Base-by-base conservation (phyloP, 805 yeast genomes). In the Metschnikowia cerradonensis region DNA sequence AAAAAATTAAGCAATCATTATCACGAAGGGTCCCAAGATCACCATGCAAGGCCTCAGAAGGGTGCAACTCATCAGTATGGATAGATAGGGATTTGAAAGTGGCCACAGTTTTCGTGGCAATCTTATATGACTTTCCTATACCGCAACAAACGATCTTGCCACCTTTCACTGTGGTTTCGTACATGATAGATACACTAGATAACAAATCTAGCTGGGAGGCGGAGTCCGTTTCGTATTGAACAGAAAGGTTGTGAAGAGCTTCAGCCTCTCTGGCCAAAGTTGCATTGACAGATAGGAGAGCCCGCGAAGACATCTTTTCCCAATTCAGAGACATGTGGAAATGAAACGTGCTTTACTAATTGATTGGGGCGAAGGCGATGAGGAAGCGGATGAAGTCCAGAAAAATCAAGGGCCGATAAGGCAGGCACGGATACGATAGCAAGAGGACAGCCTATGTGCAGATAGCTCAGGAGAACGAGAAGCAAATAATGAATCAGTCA, bases 1-100 rank as follows among this genome's bases (percentile, higher is more conserved):
- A 80, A 60, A 88, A 70, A 2, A 90, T 65, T 47, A 90, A 53
- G 32, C 80, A 70, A 55, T 86, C 88, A 15, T 76, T 76, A 23
- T 77, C 80, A 46, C 79, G 67, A 7, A 90, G 68, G 36, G 84
- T 67, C 2, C 97, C 97, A 58, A 90, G 75, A 65, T 90, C 97
- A 5, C 97, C 97, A 64, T 90, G 97, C 17, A 90, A 70, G 0
- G 96, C 96, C 53, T 90, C 97, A 3, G 88, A 71, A 0, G 97
- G 96, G 62, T 90, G 96, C 48, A 90, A 68, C 1, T 78, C 58
- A 0, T 82, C 79, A 0, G 96, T 75, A 47, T 81, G 83, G 47
- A 90, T 77, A 31, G 90, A 83, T 51, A 90, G 72, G 0, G 96
- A 88, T 62, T 86, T 88, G 66, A 90, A 71, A 4, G 96, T 90